These are phyloP conservation scores for Epithele typhae DNA, from an alignment of 768 basidiomycete genomes.

Conservation along the genomic window DNA sequence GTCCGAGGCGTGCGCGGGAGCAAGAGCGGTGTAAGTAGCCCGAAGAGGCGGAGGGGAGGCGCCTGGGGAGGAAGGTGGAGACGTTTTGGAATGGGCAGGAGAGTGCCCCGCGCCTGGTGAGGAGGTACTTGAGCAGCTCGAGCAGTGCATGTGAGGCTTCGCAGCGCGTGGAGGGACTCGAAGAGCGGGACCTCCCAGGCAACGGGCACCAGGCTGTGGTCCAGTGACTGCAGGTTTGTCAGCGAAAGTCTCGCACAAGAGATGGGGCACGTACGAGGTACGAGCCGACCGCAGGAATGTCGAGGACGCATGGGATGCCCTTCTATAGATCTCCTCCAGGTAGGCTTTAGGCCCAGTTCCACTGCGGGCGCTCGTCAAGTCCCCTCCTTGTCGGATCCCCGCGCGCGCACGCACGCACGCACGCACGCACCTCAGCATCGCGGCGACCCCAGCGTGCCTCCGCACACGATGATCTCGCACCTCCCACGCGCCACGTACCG, in stretches of 20 bases:
- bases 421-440: conserved; percentile 39
- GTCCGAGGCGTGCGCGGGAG: not conserved
- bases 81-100: conserved; percentile 6
- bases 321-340: conserved; percentile 17
- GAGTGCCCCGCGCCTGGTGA: conserved; percentile 28
- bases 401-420: conserved; percentile 16
- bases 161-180: conserved; percentile 28
- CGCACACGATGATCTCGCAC: conserved; percentile 21
- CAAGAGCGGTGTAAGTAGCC: not conserved
- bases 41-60: not conserved
- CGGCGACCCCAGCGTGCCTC: conserved; percentile 26
- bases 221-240: not conserved
- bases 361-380: not conserved
- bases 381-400: too few relatives aligned
- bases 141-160: conserved; percentile 21
- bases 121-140: conserved; percentile 30
- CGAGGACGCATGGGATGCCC: conserved; percentile 14
- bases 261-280: conserved; percentile 13
- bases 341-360: conserved; percentile 22
- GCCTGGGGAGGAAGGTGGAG: conserved; percentile 3
- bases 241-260: not conserved
- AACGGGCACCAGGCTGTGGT: conserved; percentile 31
- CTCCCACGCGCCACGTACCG: conserved; percentile 6
- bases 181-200: conserved; percentile 28
- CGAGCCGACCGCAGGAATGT: conserved; percentile 25